Conservation (phyloP, 129 eudicot genomes). For the Saussurea involucrata region DNA sequence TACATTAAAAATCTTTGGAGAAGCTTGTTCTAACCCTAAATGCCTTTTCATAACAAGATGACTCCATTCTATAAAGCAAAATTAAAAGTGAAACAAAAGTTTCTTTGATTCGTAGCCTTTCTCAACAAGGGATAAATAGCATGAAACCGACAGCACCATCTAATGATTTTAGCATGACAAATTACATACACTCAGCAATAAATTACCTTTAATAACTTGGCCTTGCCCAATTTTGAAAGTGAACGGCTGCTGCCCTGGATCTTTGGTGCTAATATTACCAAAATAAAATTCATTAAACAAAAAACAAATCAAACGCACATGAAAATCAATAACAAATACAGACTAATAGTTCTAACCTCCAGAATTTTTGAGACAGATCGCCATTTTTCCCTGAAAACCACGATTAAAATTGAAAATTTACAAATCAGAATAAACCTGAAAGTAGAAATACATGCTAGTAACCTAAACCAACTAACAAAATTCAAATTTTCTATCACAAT, state of each 20-base stretch:
- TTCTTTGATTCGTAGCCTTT: neutral
- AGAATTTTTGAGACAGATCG: conserved; percentile 64
- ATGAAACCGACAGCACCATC: neutral
- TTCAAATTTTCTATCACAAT: neutral
- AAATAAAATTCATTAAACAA: conserved; percentile 3
- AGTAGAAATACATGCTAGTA: neutral
- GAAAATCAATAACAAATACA: neutral
- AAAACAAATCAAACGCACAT: neutral
- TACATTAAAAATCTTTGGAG: neutral
- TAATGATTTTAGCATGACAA: neutral
- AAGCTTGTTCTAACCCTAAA: neutral
- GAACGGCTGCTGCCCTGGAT: conserved; percentile 85
- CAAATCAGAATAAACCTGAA: neutral
- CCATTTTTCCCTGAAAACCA: conserved; percentile 64
- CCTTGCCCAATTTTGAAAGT: conserved; percentile 79
- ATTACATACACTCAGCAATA: neutral
- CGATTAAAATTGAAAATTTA: neutral
- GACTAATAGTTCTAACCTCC: conserved; percentile 58
- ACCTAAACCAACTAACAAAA: neutral
- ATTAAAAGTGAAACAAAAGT: neutral
- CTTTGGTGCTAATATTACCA: conserved; percentile 63
- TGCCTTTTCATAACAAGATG: neutral
- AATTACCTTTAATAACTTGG: conserved; percentile 79
- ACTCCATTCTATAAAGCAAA: neutral
- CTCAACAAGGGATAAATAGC: neutral